Base-by-base conservation (phyloP, 148 eudicot species). In the Bassia scoparia region DNA sequence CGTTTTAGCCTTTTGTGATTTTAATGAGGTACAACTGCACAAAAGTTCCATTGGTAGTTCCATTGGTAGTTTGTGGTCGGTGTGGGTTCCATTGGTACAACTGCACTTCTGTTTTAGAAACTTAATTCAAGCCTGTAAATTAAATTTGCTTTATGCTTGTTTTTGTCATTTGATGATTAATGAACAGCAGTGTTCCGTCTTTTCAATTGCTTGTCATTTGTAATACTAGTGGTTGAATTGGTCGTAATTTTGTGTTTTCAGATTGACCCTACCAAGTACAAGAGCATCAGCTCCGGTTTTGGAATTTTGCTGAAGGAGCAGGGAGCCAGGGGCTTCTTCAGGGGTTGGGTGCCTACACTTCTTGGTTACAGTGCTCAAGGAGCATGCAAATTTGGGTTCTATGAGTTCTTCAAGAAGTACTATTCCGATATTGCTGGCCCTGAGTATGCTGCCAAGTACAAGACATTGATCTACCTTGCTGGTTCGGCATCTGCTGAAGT, bases 341-440 rank as follows among this genome's bases (percentile, higher is more conserved):
- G 89, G 83, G 97, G 97, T 31, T 92, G 97, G 97, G 97, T 89
- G 38, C 97, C 97, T 0, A 91, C 97, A 15, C 89, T 92, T 76
- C 84, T 92, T 65, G 97, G 97, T 77, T 92, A 92, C 87, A 90
- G 97, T 76, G 97, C 97, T 70, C 97, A 92, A 85, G 97, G 97
- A 73, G 97, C 97, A 37, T 83, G 97, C 89, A 92, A 92, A 79
- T 88, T 89, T 62, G 97, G 97, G 17, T 90, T 92, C 76, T 92
- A 92, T 64, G 97, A 92, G 58, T 92, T 86, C 83, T 92, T 92
- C 76, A 90, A 92, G 89, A 92, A 92, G 84, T 88, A 89, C 76
- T 92, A 92, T 72, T 88, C 96, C 61, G 97, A 92, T 75, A 71
- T 92, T 74, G 97, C 97, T 60, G 97, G 97, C 65, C 83, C 97